phyloP scores from a whole-genome alignment of 148 eudicot genomes.

The Nyssa sinensis region DNA sequence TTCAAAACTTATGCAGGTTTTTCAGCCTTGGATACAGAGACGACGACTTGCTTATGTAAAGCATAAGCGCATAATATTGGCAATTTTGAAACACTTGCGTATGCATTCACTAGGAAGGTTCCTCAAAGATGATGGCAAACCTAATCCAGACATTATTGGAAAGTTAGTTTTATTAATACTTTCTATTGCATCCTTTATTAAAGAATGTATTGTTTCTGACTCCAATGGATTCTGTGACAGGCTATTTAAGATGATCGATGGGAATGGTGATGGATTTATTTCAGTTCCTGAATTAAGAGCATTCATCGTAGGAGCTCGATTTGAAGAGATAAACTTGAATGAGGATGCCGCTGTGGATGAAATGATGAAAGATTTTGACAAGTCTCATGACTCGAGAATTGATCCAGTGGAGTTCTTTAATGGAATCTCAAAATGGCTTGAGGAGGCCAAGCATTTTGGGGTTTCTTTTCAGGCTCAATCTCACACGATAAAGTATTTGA shows the following conservation, averaged over 20 bases:
- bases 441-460: constrained; percentile 29
- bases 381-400: constrained; percentile 37
- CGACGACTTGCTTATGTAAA: constrained; percentile 45
- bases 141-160: constrained; percentile 27
- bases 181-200: background rate
- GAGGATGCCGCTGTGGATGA: constrained; percentile 51
- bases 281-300: constrained; percentile 64
- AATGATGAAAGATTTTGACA: constrained; percentile 72
- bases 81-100: constrained; percentile 35
- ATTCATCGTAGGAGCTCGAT: constrained; percentile 60
- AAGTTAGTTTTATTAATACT: constrained; percentile 17
- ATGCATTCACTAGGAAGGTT: constrained; percentile 33
- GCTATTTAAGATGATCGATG: constrained; percentile 59
- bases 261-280: constrained; percentile 34
- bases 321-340: constrained; percentile 53
- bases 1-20: constrained; percentile 29
- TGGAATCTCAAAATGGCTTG: constrained; percentile 67
- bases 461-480: constrained; percentile 18
- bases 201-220: background rate
- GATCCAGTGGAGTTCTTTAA: constrained; percentile 44
- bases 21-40: constrained; percentile 56
- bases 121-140: constrained; percentile 32
- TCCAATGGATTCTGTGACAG: constrained; percentile 34
- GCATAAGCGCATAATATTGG: constrained; percentile 41
- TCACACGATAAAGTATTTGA: constrained; percentile 27